Conservation (phyloP, 225 moss, liverwort and hornwort species). For the Polytrichum formosum region DNA sequence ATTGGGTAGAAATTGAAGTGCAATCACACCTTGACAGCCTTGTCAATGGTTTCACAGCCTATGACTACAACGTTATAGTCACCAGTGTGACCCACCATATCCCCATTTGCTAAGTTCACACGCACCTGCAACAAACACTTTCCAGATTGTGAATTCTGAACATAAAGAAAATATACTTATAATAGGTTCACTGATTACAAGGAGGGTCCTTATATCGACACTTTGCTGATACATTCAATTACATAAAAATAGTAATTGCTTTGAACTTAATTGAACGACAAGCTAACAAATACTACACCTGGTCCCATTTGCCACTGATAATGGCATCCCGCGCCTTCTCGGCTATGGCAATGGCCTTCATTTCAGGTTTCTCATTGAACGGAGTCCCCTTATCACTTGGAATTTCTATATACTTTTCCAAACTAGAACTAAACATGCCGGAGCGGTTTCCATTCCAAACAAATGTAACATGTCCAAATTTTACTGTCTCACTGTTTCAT, state of each 20-base stretch:
- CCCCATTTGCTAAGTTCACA: conserved; percentile 89
- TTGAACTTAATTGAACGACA: no score
- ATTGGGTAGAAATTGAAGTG: neutral
- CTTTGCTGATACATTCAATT: no score
- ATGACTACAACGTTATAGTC: conserved; percentile 64
- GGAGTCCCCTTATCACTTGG: conserved; percentile 82
- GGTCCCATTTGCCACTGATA: conserved; percentile 82
- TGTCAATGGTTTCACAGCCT: conserved; percentile 75
- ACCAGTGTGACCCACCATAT: conserved; percentile 95
- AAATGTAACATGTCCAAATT: conserved; percentile 95
- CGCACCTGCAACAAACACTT: conserved; percentile 41
- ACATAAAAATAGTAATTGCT: no score
- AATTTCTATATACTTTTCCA: conserved; percentile 88
- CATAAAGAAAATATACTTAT: no score
- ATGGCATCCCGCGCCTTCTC: conserved; percentile 84
- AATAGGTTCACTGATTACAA: no score
- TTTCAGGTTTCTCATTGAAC: conserved; percentile 82
- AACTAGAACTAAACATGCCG: conserved; percentile 77
- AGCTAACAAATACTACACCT: conserved; percentile 19
- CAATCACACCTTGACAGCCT: conserved; percentile 71
- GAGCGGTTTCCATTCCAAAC: conserved; percentile 99
- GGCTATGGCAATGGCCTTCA: conserved; percentile 83
- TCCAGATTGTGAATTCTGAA: neutral
- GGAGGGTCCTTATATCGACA: no score
- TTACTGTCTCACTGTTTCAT: conserved; percentile 83